Conservation (phyloP, 768 basidiomycete species). For the Hemileccinum rubropunctum region DNA sequence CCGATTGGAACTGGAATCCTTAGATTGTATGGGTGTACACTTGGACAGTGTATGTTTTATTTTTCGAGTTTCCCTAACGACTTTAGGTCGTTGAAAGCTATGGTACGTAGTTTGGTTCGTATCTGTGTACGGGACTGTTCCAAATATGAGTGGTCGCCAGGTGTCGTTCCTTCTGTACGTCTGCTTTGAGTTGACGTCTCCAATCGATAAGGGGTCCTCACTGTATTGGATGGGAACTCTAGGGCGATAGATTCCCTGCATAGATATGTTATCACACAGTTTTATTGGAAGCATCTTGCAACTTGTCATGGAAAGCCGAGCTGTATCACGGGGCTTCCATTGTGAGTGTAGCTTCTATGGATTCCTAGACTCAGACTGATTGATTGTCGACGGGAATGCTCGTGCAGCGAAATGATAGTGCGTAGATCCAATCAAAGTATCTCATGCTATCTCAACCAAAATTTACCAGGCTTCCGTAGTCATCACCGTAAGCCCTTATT, state of each 20-base stretch:
- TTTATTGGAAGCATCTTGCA: background rate
- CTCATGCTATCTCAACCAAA: background rate
- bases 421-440: background rate
- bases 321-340: too few relatives aligned
- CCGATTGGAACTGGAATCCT: too few relatives aligned
- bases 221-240: background rate
- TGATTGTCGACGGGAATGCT: too few relatives aligned
- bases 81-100: background rate
- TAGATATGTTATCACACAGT: background rate
- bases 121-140: too few relatives aligned
- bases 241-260: conserved; percentile 6
- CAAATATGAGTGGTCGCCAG: background rate
- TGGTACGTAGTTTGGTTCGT: conserved; percentile 1
- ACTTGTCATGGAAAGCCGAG: background rate
- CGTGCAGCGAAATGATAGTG: conserved; percentile 5
- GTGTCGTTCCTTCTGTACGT: conserved; percentile 1
- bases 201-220: too few relatives aligned
- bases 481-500: background rate
- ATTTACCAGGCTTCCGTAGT: background rate
- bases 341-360: too few relatives aligned
- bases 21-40: conserved; percentile 12
- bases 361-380: too few relatives aligned
- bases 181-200: background rate
- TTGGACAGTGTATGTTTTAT: conserved; percentile 11
- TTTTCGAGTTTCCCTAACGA: conserved; percentile 9